phyloP scores from a whole-genome alignment of 2,329 filamentous ascomycete species.

The Orbilia javanica region DNA sequence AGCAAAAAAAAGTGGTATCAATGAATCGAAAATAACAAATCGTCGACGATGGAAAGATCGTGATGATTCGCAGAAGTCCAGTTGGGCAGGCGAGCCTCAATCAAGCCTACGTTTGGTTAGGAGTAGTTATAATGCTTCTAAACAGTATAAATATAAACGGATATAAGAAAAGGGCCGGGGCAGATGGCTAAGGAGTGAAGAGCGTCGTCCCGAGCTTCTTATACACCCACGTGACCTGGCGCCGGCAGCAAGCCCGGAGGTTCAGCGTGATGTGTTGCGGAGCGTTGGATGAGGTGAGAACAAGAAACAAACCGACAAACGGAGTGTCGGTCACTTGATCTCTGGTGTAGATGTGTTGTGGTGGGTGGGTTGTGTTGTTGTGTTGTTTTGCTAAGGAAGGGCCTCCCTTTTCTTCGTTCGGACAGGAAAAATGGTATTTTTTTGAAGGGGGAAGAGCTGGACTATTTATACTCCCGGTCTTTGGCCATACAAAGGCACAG shows the following conservation, averaged over 20 bases:
- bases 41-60: constrained; percentile 18
- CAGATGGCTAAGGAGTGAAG: constrained; percentile 12
- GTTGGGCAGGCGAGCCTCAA: neutral
- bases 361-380: constrained; percentile 30
- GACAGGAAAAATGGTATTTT: constrained; percentile 55
- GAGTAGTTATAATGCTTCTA: neutral
- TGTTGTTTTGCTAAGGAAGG: constrained; percentile 37
- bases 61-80: constrained; percentile 19
- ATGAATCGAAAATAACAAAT: constrained; percentile 34
- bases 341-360: constrained; percentile 19
- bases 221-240: constrained; percentile 27
- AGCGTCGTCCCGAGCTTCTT: neutral
- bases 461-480: constrained; percentile 56
- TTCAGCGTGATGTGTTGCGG: constrained; percentile 28
- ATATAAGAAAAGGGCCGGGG: constrained; percentile 7
- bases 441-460: constrained; percentile 55
- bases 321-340: constrained; percentile 22
- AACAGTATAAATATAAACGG: constrained; percentile 24
- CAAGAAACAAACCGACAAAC: constrained; percentile 33
- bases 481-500: constrained; percentile 46
- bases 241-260: constrained; percentile 24
- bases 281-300: neutral
- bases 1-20: constrained; percentile 41
- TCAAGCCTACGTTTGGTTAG: constrained; percentile 6
- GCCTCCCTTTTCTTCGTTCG: constrained; percentile 47